Conservation (phyloP, 306 rosid species). For the Styphnolobium japonicum region DNA sequence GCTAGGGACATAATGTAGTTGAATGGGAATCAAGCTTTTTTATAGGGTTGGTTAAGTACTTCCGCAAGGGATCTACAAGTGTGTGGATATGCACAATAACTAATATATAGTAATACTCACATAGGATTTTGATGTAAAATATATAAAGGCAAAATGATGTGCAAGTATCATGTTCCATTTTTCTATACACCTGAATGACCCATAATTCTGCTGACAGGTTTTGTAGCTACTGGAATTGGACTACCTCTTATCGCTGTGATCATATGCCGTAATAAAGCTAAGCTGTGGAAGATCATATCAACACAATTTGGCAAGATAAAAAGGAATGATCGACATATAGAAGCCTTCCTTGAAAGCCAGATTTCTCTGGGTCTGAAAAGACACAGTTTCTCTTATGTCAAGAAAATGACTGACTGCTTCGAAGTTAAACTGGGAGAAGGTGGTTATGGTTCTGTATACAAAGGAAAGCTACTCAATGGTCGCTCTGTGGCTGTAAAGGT, state of each 20-base stretch:
- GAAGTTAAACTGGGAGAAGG: slow-evolving; percentile 47
- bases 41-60: neutral
- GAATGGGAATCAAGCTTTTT: too few species aligned
- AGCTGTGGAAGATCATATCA: slow-evolving; percentile 23
- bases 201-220: slow-evolving; percentile 25
- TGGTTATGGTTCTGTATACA: slow-evolving; percentile 53
- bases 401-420: slow-evolving; percentile 47
- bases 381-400: slow-evolving; percentile 36
- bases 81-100: neutral
- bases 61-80: neutral
- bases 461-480: slow-evolving; percentile 35
- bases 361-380: slow-evolving; percentile 32
- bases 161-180: neutral
- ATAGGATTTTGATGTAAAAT: neutral
- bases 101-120: too few species aligned
- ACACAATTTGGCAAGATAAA: slow-evolving; percentile 6
- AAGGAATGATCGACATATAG: slow-evolving; percentile 21
- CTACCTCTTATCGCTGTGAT: slow-evolving; percentile 42
- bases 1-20: neutral
- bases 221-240: slow-evolving; percentile 36
- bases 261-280: slow-evolving; percentile 36
- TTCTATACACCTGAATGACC: neutral
- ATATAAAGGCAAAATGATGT: neutral
- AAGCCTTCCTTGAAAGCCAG: slow-evolving; percentile 36
- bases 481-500: slow-evolving; percentile 41